Conservation (phyloP, 2,329 filamentous ascomycete genomes). For the Cytospora leucostoma region DNA sequence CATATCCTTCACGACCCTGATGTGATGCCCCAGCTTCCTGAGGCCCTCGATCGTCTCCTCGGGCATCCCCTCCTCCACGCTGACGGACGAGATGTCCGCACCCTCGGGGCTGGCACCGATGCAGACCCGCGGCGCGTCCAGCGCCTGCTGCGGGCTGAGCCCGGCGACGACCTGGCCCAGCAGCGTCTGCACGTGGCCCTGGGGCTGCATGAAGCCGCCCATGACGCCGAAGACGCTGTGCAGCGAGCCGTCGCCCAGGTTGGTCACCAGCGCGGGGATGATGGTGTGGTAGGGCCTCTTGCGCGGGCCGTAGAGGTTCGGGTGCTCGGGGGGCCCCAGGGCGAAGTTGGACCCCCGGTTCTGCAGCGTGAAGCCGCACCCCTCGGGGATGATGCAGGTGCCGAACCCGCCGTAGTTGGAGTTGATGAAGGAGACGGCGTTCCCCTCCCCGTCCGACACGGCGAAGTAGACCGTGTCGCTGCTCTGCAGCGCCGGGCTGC, state of each 20-base stretch:
- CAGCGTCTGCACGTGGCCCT: conserved; percentile 91
- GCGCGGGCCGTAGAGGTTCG: conserved; percentile 75
- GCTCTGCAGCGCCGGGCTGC: conserved; percentile 77
- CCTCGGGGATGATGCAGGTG: conserved; percentile 78
- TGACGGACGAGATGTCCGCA: conserved; percentile 62
- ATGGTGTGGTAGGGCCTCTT: conserved; percentile 98
- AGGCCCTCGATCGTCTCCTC: conserved; percentile 68
- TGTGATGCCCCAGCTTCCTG: conserved; percentile 69
- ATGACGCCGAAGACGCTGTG: conserved; percentile 93
- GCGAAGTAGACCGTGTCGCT: conserved; percentile 96
- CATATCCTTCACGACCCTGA: conserved; percentile 67
- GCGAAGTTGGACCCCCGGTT: conserved; percentile 90
- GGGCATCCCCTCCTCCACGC: conserved; percentile 80
- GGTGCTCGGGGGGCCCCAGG: conserved; percentile 64
- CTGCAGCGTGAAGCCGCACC: conserved; percentile 90
- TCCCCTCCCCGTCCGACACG: conserved; percentile 77
- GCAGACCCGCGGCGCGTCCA: conserved; percentile 90
- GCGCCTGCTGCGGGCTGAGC: conserved; percentile 79
- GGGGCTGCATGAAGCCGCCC: conserved; percentile 98
- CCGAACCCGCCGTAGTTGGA: conserved; percentile 91
- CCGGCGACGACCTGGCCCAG: conserved; percentile 85
- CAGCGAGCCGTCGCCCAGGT: conserved; percentile 69
- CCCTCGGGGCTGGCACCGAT: conserved; percentile 74
- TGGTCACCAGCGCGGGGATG: conserved; percentile 89
- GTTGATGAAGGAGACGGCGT: conserved; percentile 96